Evolutionary conservation across 331 rosid genomes (phyloP), one percentile per base, ranked within the genome.

Genomic region (Pyracantha coccinea): DNA sequence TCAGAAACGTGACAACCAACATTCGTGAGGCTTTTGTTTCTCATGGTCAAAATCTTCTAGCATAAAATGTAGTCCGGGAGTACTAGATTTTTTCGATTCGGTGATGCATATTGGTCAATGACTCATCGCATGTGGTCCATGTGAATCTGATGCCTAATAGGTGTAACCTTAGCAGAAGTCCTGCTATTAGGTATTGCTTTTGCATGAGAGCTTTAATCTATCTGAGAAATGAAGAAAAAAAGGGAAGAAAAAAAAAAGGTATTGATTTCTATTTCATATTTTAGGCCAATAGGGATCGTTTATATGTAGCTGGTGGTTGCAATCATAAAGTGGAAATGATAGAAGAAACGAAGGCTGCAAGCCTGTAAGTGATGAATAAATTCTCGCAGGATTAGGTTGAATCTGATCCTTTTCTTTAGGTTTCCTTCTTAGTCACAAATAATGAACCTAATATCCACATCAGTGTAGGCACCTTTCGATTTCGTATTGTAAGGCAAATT

Each of bases 101-200:
- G 24, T 77, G 13, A 17, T 71, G 20, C 29, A 14, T 31, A 16
- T 75, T 32, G 66, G 29, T 75, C 4, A 55, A 66, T 66, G 66
- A 53, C 28, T 75, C 1, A 55, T 75, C 55, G 57, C 66, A 75
- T 27, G 73, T 53, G 61, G 77, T 78, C 59, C 73, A 66, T 52
- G 44, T 55, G 74, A 78, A 53, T 52, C 31, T 55, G 78, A 72
- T 55, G 55, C 68, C 61, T 21, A 68, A 16, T 45, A 69, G 53
- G 54, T 23, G 31, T 47, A 1, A 20, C 68, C 60, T 76, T 61
- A 20, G 70, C 69, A 29, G 47, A 60, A 70, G 35, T 45, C 25
- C 19, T 50, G 32, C 15, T 4, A 19, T 29, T 77, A 31, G 45
- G 25, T 71, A 15, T 77, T 70, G n/a, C 76, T 77, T 77, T 77